Percentiles rank a stretch among this genome's conserved stretches.
phyloP scores from a whole-genome alignment of 371 early-diverging fungal species.

The Coemansia sp. region DNA sequence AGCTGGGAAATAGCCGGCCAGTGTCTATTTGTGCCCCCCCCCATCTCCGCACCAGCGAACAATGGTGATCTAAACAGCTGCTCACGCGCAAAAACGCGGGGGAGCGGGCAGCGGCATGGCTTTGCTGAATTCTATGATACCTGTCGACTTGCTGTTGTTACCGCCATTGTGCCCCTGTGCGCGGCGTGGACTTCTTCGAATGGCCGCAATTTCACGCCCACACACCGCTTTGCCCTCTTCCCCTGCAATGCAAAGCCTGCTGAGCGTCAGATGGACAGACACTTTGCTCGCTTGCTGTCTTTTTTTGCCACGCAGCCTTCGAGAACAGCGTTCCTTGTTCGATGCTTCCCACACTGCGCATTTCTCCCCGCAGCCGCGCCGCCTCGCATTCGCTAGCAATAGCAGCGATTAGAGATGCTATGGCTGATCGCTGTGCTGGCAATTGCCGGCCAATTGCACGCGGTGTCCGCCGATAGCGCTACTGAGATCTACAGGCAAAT shows the following conservation, averaged over 20 bases:
- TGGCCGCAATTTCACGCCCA: not conserved
- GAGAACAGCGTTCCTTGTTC: not conserved
- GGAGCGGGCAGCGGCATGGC: too few relatives aligned
- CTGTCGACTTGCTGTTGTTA: too few relatives aligned
- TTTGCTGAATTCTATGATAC: too few relatives aligned
- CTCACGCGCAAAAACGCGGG: too few relatives aligned
- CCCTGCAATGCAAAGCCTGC: slow-evolving; percentile 6
- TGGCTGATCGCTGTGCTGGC: not conserved
- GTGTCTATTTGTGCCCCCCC: not conserved
- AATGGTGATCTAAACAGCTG: too few relatives aligned
- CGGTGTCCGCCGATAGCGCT: not conserved
- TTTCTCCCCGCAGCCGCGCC: slow-evolving; percentile 2
- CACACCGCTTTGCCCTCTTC: not conserved
- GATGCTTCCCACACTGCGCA: slow-evolving; percentile 2
- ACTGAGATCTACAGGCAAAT: not conserved
- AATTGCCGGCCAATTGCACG: too few relatives aligned
- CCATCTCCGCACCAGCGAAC: not conserved
- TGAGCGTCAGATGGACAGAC: slow-evolving; percentile 13
- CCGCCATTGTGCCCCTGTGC: too few relatives aligned
- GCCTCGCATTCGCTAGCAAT: slow-evolving; percentile 5
- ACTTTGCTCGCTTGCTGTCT: not conserved
- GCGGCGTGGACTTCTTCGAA: too few relatives aligned
- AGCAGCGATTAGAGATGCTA: slow-evolving; percentile 4
- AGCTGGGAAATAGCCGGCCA: not conserved
- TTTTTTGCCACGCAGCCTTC: not conserved